phyloP scores from a whole-genome alignment of 768 basidiomycete genomes.

The Mycena capillaripes region DNA sequence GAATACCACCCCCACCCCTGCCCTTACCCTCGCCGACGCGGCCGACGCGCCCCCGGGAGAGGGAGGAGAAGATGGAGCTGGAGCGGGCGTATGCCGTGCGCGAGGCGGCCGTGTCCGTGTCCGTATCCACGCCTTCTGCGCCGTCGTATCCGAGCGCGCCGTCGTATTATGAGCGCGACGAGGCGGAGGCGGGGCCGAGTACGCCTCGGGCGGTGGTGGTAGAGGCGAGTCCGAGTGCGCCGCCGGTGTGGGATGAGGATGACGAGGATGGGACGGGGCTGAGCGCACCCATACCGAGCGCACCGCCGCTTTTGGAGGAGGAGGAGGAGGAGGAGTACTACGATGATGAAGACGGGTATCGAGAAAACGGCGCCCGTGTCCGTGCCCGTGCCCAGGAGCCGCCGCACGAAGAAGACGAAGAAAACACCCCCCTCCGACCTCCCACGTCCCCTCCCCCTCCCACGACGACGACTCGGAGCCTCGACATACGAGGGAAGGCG shows the following conservation, averaged over 20 bases:
- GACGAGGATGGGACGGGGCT: not conserved
- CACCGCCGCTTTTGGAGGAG: not conserved
- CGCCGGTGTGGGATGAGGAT: slow-evolving; percentile 6
- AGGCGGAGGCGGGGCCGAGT: slow-evolving; percentile 29
- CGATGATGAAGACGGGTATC: not conserved
- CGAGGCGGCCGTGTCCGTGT: not conserved
- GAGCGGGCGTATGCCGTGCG: slow-evolving; percentile 32
- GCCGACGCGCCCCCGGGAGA: too few species aligned
- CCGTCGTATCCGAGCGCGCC: slow-evolving; percentile 11
- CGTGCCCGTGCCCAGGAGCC: too few species aligned
- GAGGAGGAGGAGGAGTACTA: not conserved
- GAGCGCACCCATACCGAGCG: slow-evolving; percentile 10
- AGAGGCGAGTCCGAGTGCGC: not conserved
- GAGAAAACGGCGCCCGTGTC: not conserved
- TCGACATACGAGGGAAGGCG: not conserved
- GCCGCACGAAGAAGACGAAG: not conserved
- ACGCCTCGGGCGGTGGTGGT: not conserved
- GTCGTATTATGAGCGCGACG: not conserved
- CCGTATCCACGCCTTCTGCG: not conserved
- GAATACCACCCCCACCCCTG: too few species aligned
- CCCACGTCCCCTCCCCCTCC: not conserved
- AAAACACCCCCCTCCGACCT: too few species aligned
- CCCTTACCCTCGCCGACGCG: too few species aligned
- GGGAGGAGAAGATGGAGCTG: slow-evolving; percentile 33
- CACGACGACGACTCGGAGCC: not conserved